phyloP scores from a whole-genome alignment of 2,329 filamentous ascomycete species.

The Phoma sp. region DNA sequence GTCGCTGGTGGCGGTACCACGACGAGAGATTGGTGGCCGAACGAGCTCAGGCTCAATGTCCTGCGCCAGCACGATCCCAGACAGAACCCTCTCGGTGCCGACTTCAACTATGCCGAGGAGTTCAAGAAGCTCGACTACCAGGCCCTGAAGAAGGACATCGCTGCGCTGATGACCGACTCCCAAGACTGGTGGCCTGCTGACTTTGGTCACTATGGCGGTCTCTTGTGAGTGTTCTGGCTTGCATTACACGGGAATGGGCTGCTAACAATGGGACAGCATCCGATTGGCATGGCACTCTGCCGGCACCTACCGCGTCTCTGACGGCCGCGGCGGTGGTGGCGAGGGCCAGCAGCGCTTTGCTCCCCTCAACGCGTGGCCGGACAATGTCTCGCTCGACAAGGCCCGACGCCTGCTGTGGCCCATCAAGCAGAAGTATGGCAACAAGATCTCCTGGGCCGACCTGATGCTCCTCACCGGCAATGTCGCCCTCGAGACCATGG shows the following conservation, averaged over 20 bases:
- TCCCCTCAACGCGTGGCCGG: constrained; percentile 82
- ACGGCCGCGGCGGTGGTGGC: constrained; percentile 78
- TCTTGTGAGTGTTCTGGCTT: constrained; percentile 58
- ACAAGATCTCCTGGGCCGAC: constrained; percentile 83
- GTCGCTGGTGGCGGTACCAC: constrained; percentile 68
- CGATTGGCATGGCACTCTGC: constrained; percentile 84
- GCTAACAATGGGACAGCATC: constrained; percentile 51
- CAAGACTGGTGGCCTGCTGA: constrained; percentile 85
- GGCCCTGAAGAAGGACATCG: constrained; percentile 76
- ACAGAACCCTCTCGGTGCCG: constrained; percentile 69
- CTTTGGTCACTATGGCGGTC: constrained; percentile 80
- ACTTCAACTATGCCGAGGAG: constrained; percentile 75
- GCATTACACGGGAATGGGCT: neutral
- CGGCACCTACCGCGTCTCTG: constrained; percentile 77
- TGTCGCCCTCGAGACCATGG: constrained; percentile 79
- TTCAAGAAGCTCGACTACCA: constrained; percentile 77
- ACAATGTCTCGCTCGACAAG: constrained; percentile 81
- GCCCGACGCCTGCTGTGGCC: constrained; percentile 80
- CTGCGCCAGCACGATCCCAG: constrained; percentile 73
- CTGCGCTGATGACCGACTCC: constrained; percentile 76
- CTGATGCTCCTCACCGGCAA: constrained; percentile 75
- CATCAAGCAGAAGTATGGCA: constrained; percentile 85
- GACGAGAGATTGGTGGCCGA: constrained; percentile 79
- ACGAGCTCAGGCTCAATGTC: constrained; percentile 71
- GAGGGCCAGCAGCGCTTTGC: constrained; percentile 80